Conservation (phyloP, 140 eudicot genomes). For the Flaveria floridana region DNA sequence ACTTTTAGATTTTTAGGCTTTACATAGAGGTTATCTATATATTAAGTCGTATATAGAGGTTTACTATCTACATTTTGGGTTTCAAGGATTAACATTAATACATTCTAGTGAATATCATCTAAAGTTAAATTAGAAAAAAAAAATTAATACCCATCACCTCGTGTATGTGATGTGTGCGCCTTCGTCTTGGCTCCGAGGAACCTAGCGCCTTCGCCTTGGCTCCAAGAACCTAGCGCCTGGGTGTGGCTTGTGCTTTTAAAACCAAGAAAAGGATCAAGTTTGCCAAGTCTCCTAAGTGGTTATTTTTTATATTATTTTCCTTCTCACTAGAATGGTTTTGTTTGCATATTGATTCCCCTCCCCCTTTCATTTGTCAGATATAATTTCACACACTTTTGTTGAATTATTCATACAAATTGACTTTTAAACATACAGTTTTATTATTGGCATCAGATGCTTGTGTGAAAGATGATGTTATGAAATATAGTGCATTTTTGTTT, state of each 20-base stretch:
- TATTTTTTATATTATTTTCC: background rate
- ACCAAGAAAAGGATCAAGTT: background rate
- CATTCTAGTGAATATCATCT: background rate
- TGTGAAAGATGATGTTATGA: too few relatives aligned
- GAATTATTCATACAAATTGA: too few relatives aligned
- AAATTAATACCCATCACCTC: background rate
- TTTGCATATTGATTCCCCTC: background rate
- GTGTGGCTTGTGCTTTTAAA: background rate
- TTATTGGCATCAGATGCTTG: too few relatives aligned
- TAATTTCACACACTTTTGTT: slow-evolving; percentile 10
- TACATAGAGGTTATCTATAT: background rate
- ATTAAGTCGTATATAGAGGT: slow-evolving; percentile 1
- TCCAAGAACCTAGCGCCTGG: too few relatives aligned
- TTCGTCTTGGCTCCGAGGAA: background rate
- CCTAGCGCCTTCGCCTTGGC: background rate
- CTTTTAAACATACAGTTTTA: too few relatives aligned
- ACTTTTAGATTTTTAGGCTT: background rate
- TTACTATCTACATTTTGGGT: background rate
- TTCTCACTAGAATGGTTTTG: slow-evolving; percentile 1
- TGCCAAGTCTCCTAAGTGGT: background rate
- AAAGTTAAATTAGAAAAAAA: background rate
- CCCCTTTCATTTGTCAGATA: background rate
- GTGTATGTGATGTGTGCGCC: too few relatives aligned
- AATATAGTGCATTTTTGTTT: too few relatives aligned
- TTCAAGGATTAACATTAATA: background rate